phyloP scores from a whole-genome alignment of 2,329 filamentous ascomycete genomes.

The Hymenotorrendiella dingleyae region DNA sequence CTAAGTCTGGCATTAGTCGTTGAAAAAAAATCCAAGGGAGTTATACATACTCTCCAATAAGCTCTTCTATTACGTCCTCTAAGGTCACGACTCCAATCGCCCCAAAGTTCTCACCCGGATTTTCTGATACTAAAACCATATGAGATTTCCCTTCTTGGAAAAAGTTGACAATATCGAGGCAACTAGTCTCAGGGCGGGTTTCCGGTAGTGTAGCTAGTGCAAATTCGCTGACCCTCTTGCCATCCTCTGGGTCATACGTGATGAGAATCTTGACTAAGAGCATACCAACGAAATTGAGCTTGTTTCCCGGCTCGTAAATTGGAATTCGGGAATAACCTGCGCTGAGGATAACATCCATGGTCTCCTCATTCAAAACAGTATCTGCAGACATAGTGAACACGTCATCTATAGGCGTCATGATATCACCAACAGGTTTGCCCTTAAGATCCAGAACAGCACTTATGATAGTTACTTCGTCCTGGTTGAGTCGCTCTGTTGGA shows the following conservation, averaged over 20 bases:
- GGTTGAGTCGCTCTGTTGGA: constrained; percentile 79
- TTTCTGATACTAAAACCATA: constrained; percentile 92
- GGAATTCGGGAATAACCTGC: constrained; percentile 95
- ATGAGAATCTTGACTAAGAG: constrained; percentile 97
- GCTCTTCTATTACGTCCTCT: constrained; percentile 96
- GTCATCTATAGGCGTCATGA: constrained; percentile 98
- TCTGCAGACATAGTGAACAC: constrained; percentile 97
- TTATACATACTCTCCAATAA: constrained; percentile 86
- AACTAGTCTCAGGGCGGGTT: constrained; percentile 91
- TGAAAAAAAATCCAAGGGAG: too few relatives aligned
- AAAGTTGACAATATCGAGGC: constrained; percentile 97
- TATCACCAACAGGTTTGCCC: constrained; percentile 87
- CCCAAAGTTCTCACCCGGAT: constrained; percentile 82
- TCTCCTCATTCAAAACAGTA: constrained; percentile 84
- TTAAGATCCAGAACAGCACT: constrained; percentile 94
- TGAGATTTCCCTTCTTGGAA: constrained; percentile 99
- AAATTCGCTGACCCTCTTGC: constrained; percentile 80
- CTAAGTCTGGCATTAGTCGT: constrained; percentile 39
- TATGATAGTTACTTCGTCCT: constrained; percentile 98
- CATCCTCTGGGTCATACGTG: constrained; percentile 95
- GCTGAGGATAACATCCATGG: constrained; percentile 88
- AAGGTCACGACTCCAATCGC: constrained; percentile 90
- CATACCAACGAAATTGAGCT: constrained; percentile 92
- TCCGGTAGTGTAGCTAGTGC: constrained; percentile 90
- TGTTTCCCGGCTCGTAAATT: constrained; percentile 80